These are phyloP conservation scores for Colletotrichum sp. DNA, from an alignment of 2,329 filamentous ascomycete genomes.

Conservation along the genomic window DNA sequence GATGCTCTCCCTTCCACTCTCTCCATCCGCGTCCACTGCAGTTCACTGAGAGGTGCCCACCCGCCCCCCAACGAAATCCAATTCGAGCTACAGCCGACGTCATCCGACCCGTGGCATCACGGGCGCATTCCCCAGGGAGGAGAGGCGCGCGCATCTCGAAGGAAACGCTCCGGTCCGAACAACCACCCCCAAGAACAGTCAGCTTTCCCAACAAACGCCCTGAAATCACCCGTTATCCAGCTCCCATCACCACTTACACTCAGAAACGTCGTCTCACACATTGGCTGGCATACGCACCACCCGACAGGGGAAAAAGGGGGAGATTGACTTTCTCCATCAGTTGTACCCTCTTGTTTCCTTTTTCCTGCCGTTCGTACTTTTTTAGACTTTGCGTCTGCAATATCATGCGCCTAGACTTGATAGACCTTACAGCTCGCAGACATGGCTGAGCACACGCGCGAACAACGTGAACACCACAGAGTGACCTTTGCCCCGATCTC, in stretches of 20 bases:
- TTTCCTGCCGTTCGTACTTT: not conserved
- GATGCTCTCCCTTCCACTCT: not conserved
- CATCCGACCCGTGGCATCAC: constrained; percentile 20
- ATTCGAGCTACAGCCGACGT: constrained; percentile 16
- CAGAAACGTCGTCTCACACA: not conserved
- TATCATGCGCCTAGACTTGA: constrained; percentile 16
- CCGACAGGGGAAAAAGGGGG: not conserved
- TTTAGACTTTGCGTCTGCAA: not conserved
- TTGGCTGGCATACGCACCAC: not conserved
- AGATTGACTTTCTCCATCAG: not conserved
- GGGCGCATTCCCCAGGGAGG: constrained; percentile 20
- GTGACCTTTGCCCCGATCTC: constrained; percentile 23
- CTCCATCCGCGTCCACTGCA: not conserved
- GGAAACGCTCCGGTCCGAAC: not conserved
- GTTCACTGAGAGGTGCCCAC: not conserved
- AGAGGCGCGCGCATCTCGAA: not conserved
- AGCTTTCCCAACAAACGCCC: not conserved
- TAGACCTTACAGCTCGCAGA: constrained; percentile 9
- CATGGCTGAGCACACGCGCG: constrained; percentile 22
- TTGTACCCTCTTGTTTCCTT: not conserved
- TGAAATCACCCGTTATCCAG: not conserved
- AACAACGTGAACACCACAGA: constrained; percentile 24
- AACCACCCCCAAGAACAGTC: not conserved
- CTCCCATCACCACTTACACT: not conserved
- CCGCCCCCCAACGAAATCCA: constrained; percentile 19